phyloP scores from a whole-genome alignment of 2,329 filamentous ascomycete genomes.

The Podosphaera xanthii region DNA sequence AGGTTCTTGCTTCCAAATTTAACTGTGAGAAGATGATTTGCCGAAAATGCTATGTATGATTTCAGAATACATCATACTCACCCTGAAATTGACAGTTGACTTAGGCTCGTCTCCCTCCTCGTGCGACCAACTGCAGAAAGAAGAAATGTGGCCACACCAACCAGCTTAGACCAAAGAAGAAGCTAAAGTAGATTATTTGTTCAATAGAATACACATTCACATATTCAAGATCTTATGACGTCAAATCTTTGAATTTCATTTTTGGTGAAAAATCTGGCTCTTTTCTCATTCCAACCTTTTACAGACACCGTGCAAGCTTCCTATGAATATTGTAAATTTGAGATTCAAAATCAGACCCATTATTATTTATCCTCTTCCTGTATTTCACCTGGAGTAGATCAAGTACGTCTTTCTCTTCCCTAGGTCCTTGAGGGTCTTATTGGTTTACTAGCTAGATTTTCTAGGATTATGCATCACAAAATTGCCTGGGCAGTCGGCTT shows the following conservation, averaged over 20 bases:
- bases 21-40: conserved; percentile 99
- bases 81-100: conserved; percentile 9
- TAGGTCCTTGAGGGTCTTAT: too few species aligned
- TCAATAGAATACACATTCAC: conserved; percentile 3
- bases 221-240: not conserved
- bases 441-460: too few species aligned
- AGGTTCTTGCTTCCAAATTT: conserved; percentile 96
- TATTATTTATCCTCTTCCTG: too few species aligned
- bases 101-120: conserved; percentile 67
- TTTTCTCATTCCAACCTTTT: too few species aligned
- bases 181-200: conserved; percentile 65
- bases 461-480: too few species aligned
- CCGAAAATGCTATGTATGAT: conserved; percentile 98
- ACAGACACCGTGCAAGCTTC: too few species aligned
- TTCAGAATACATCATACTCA: not conserved
- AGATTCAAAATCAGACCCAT: too few species aligned
- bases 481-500: too few species aligned
- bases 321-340: too few species aligned
- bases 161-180: conserved; percentile 99
- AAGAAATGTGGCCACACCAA: conserved; percentile 99
- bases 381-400: too few species aligned
- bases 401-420: too few species aligned
- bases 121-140: conserved; percentile 99
- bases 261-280: too few species aligned
- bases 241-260: not conserved